Evolutionary conservation across 2,329 filamentous ascomycete species (phyloP).

Genomic region (Dactylellina parvicollis): DNA sequence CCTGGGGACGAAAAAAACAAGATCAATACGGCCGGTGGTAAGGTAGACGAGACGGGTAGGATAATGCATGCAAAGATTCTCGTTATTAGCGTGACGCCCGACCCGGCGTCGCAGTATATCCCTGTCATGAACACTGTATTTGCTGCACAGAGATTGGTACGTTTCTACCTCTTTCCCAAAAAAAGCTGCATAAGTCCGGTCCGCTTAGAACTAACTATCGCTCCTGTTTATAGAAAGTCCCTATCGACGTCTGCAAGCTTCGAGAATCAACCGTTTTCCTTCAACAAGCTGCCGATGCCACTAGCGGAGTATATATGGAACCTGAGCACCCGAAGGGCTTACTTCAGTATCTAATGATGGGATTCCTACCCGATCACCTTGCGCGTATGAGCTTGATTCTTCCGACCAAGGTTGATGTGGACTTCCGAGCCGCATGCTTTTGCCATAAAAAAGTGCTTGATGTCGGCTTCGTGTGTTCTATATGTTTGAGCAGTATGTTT

Average conservation of each 20-base stretch:
- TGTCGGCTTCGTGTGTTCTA: slow-evolving; percentile 92
- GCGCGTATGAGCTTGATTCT: slow-evolving; percentile 74
- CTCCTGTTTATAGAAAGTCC: slow-evolving; percentile 71
- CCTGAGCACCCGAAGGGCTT: slow-evolving; percentile 74
- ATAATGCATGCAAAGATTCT: slow-evolving; percentile 81
- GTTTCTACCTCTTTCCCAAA: background rate
- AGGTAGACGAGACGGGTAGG: slow-evolving; percentile 56
- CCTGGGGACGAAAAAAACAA: slow-evolving; percentile 61
- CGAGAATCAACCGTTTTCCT: slow-evolving; percentile 88
- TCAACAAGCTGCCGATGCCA: slow-evolving; percentile 85
- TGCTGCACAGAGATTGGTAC: slow-evolving; percentile 74
- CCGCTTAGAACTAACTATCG: background rate
- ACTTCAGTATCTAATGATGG: slow-evolving; percentile 91
- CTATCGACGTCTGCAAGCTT: slow-evolving; percentile 90
- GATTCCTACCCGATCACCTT: slow-evolving; percentile 78
- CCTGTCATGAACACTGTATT: slow-evolving; percentile 99
- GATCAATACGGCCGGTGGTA: slow-evolving; percentile 56
- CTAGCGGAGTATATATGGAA: slow-evolving; percentile 75
- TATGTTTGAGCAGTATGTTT: slow-evolving; percentile 81
- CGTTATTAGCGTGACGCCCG: slow-evolving; percentile 87
- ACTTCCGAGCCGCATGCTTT: slow-evolving; percentile 98
- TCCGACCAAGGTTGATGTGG: slow-evolving; percentile 84
- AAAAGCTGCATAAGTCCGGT: too few relatives aligned
- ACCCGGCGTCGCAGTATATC: slow-evolving; percentile 90
- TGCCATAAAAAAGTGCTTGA: slow-evolving; percentile 92